Evolutionary conservation across 129 eudicot genomes (phyloP).

Genomic region (Escallonia rubra): DNA sequence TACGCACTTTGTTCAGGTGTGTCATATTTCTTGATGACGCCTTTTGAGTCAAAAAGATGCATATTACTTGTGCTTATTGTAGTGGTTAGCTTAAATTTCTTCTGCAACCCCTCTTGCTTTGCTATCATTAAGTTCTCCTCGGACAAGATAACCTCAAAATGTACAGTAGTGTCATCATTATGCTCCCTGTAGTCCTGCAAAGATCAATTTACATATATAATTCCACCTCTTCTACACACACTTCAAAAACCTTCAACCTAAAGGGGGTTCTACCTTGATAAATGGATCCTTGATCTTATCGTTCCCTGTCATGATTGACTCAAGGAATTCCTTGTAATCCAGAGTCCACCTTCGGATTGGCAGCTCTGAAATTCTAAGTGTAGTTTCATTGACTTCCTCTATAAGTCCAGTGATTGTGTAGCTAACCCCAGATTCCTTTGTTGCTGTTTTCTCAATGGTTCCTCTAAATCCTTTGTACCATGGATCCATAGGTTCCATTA

Average conservation of each 20-base stretch:
- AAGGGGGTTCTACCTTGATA: constrained; percentile 42
- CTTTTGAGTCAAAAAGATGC: constrained; percentile 84
- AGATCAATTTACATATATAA: constrained; percentile 4
- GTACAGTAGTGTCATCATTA: constrained; percentile 48
- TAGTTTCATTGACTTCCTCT: constrained; percentile 59
- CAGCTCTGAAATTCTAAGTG: constrained; percentile 61
- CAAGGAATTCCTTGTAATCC: constrained; percentile 86
- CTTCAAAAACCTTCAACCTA: neutral
- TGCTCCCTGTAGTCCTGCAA: constrained; percentile 63
- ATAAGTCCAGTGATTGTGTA: constrained; percentile 60
- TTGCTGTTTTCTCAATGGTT: constrained; percentile 53
- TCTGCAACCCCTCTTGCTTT: constrained; percentile 75
- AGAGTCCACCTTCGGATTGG: constrained; percentile 86
- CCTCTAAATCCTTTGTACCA: constrained; percentile 90
- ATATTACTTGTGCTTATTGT: constrained; percentile 77
- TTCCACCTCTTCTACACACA: neutral
- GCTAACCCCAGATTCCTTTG: constrained; percentile 51
- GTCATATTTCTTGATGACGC: constrained; percentile 78
- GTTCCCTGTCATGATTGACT: constrained; percentile 36
- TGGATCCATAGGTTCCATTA: constrained; percentile 84
- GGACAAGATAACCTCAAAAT: constrained; percentile 49
- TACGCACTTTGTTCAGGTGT: constrained; percentile 79
- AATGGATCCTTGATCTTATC: constrained; percentile 68
- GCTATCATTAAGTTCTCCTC: constrained; percentile 49
- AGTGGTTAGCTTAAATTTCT: constrained; percentile 72